Base-by-base conservation (phyloP, 2,329 filamentous ascomycete genomes). In the Xylariaceae sp. region DNA sequence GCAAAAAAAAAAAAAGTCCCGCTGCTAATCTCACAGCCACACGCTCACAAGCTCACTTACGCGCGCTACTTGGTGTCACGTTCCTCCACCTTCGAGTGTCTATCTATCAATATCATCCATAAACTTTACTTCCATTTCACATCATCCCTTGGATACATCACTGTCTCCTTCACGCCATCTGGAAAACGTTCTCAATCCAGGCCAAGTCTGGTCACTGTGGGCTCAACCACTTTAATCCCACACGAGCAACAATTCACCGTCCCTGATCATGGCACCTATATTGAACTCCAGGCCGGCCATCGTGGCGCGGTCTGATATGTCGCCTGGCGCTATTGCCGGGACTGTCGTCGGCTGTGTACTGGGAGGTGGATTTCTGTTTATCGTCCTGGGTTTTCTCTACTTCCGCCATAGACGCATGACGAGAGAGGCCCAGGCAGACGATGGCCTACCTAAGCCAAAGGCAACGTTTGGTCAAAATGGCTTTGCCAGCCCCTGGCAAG, bases 321-420 rank as follows among this genome's bases (percentile, higher is more conserved):
- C 57, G 16, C 41, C 54, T 9, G 59, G 59, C 30, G 57, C 47
- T 17, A 61, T 62, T 42, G 59, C 58, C 36, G 59, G 59, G 17
- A 53, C 54, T 31, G 59, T 62, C 26, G 46, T 62, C 35, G 59
- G 59, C 47, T 56, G 57, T 46, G 45, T 59, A 17, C 9, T 61
- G 26, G 59, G 57, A 37, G 57, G 56, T 9, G 43, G 48, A 42
- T 38, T 61, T 19, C 39, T 61, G 24, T 44, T 60, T 38, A 41
- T 62, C 34, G 41, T 62, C 37, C 39, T 61, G 28, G 55, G 57
- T 19, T 62, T 62, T 51, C 42, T 62, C 34, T 62, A 61, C 48
- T 62, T 62, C 35, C 54, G 58, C 24, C 53, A 55, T 37, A 54
- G 50, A 43, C 53, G 58, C 44, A 54, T 41, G 37, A 42, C 42